Percentiles rank a stretch among this genome's conserved stretches.
Conservation (phyloP, 2,329 filamentous ascomycete species). For the Penicillium oxalicum region DNA sequence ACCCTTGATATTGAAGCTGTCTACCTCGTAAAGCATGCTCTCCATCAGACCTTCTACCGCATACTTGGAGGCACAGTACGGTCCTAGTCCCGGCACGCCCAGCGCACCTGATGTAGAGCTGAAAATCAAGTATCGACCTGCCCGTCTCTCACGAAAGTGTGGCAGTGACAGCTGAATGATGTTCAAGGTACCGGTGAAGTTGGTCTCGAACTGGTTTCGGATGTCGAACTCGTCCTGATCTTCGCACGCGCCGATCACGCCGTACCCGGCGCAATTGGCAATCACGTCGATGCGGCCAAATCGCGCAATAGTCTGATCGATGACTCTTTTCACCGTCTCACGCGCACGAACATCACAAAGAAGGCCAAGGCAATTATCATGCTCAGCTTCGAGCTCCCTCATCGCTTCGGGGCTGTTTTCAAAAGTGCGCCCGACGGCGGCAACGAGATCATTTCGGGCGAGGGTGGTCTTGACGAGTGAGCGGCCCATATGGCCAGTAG, state of each 20-base stretch:
- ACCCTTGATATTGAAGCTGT: constrained; percentile 84
- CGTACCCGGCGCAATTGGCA: constrained; percentile 90
- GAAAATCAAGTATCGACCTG: constrained; percentile 86
- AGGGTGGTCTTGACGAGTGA: constrained; percentile 80
- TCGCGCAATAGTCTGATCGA: constrained; percentile 62
- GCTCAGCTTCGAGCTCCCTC: constrained; percentile 60
- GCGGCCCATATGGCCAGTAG: constrained; percentile 93
- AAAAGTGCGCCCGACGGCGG: constrained; percentile 75
- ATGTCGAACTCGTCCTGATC: constrained; percentile 95
- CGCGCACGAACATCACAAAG: constrained; percentile 84
- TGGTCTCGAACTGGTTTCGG: constrained; percentile 93
- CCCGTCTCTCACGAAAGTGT: constrained; percentile 71
- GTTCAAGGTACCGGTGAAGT: constrained; percentile 91
- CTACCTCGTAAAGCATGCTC: constrained; percentile 93
- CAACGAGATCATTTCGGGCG: constrained; percentile 73
- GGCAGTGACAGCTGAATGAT: constrained; percentile 86
- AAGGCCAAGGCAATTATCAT: constrained; percentile 60
- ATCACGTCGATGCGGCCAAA: constrained; percentile 85
- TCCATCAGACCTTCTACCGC: constrained; percentile 94
- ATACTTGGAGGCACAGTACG: constrained; percentile 96
- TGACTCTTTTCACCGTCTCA: constrained; percentile 66
- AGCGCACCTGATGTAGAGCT: constrained; percentile 86
- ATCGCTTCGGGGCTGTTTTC: constrained; percentile 70
- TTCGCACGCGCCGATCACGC: constrained; percentile 90
- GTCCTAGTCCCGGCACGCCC: constrained; percentile 87